Base-by-base conservation (phyloP, 495 filamentous ascomycete genomes). In the Sabuloglossum arenarium region DNA sequence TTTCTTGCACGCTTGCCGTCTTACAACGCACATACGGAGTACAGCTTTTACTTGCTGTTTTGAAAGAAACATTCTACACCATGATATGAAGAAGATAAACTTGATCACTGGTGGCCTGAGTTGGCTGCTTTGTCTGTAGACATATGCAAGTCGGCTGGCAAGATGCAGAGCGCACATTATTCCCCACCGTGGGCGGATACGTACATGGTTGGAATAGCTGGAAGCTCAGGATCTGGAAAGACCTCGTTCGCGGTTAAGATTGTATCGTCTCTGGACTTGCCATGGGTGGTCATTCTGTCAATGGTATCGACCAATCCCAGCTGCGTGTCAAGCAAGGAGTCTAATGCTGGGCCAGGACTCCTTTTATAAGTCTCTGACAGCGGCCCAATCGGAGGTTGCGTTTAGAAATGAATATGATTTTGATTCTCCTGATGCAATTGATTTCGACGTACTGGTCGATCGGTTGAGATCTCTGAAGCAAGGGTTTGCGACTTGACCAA, bases 271-370 rank as follows among this genome's bases (percentile, higher is more conserved):
- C 68, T 98, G 61, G 94, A 89, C 69, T 71, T 97, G 53, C 91
- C 91, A 45, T 98, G 91, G 91, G 91, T 98, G 34, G 87, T 96
- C 29, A 94, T 98, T 66, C 69, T 98, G 60, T 90, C 88, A 31
- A 96, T 98, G 79, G 88, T 94, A 75, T 65, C 70, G 42, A 31
- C 9, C n/a, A 27, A 57, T 29, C 45, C 29, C 9, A 12, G 4
- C 55, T n/a, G 23, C 32, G 12, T 25, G 16, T 16, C 27, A 60
- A 55, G 54, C 39, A n/a, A 23, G n/a, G 39, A 59, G 58, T 55
- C 30, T 39, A 53, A 49, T 49, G n/a, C 24, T 42, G 32, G 30
- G 52, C 42, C 65, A 95, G 88, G 91, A 98, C 65, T 95, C 88
- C 0, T 98, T 93, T 66, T 98, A 98, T 71, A 97, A 94, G 66